Evolutionary conservation across 345 rosid species (phyloP).

Genomic region (Salix purpurea): DNA sequence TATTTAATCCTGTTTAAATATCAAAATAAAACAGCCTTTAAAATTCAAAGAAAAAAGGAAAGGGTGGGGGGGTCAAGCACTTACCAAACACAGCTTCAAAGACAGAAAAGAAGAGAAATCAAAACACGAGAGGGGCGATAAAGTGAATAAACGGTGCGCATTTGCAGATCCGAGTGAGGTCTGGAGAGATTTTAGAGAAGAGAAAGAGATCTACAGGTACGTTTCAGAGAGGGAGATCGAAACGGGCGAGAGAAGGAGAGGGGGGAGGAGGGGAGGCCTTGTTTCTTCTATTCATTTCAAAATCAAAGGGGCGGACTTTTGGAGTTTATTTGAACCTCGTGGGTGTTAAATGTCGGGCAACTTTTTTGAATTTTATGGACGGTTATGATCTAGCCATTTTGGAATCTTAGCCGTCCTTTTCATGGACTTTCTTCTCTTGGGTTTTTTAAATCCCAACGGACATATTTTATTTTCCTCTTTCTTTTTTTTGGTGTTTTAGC

Average conservation of each 20-base stretch:
- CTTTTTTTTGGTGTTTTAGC: not conserved
- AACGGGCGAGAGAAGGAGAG: not conserved
- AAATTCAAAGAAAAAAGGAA: conserved; percentile 6
- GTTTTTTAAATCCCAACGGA: conserved; percentile 44
- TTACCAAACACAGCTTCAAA: conserved; percentile 39
- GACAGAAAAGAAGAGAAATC: conserved; percentile 11
- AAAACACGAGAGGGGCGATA: conserved; percentile 7
- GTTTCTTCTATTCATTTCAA: conserved; percentile 43
- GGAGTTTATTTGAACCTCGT: conserved; percentile 46
- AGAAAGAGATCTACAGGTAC: conserved; percentile 29
- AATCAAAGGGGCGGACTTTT: conserved; percentile 56
- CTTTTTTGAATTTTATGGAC: conserved; percentile 13
- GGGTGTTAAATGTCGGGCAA: conserved; percentile 29
- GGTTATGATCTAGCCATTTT: conserved; percentile 23
- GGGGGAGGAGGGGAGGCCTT: conserved; percentile 47
- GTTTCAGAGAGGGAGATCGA: conserved; percentile 1
- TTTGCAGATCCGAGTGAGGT: conserved; percentile 33
- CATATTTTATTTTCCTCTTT: conserved; percentile 17
- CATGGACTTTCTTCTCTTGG: conserved; percentile 3
- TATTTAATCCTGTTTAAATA: not conserved
- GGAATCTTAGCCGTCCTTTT: conserved; percentile 37
- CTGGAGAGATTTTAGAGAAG: not conserved
- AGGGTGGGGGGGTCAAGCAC: conserved; percentile 3
- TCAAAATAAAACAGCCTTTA: conserved; percentile 11
- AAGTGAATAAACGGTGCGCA: conserved; percentile 20